Conservation (phyloP, 2,329 filamentous ascomycete species). For the Cladorrhinum sp. region DNA sequence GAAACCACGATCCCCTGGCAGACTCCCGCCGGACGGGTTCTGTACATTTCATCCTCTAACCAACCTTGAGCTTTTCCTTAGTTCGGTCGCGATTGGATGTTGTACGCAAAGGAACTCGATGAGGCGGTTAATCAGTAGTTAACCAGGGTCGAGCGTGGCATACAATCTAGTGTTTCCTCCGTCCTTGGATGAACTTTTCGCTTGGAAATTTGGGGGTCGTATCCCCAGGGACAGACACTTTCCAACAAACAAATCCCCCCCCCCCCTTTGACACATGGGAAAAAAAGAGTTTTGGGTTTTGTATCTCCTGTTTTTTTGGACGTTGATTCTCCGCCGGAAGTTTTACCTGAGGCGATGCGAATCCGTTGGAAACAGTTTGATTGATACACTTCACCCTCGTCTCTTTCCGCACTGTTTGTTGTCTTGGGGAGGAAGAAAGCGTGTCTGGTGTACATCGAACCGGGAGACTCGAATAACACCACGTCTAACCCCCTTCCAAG, state of each 20-base stretch:
- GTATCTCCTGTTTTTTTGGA: too few species aligned
- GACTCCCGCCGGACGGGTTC: constrained; percentile 21
- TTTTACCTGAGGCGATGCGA: constrained; percentile 25
- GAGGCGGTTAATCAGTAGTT: constrained; percentile 20
- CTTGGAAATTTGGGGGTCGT: constrained; percentile 15
- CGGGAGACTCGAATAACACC: constrained; percentile 10
- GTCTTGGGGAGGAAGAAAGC: neutral
- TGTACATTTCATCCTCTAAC: neutral
- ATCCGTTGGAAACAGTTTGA: constrained; percentile 23
- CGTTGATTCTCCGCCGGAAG: constrained; percentile 28
- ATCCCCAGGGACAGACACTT: neutral
- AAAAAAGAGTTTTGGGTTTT: too few species aligned
- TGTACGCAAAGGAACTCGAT: neutral
- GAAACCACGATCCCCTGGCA: constrained; percentile 6
- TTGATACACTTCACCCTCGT: neutral
- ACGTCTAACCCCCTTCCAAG: constrained; percentile 17
- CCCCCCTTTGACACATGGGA: neutral
- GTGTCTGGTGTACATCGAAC: constrained; percentile 4
- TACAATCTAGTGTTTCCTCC: constrained; percentile 11
- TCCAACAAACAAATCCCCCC: neutral
- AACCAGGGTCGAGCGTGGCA: neutral
- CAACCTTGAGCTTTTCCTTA: constrained; percentile 16
- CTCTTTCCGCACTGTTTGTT: constrained; percentile 1
- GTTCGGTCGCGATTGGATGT: constrained; percentile 2
- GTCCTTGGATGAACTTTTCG: constrained; percentile 17